A percentile compares a stretch with the other conserved stretches of the same genome.
These are phyloP conservation scores for Silene uniflora DNA, from an alignment of 148 eudicot genomes.

Conservation along the genomic window DNA sequence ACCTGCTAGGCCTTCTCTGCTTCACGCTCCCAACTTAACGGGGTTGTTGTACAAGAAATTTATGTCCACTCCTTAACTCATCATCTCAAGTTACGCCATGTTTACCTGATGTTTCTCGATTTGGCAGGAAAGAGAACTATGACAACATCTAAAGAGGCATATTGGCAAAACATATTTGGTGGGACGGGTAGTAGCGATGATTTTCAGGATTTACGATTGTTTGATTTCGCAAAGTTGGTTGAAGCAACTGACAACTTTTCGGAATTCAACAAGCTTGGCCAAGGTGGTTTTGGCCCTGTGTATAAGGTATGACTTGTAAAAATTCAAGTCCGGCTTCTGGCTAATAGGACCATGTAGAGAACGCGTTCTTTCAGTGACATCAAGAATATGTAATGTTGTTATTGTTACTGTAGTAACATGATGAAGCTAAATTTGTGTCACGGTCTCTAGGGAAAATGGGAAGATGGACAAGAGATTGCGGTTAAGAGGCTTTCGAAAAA, in stretches of 20 bases:
- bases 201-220: slow-evolving; percentile 27
- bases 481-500: slow-evolving; percentile 32
- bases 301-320: slow-evolving; percentile 17
- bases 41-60: too few species aligned
- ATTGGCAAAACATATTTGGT: background rate
- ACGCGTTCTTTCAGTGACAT: too few species aligned
- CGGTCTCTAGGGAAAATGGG: slow-evolving; percentile 24
- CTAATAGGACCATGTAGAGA: too few species aligned
- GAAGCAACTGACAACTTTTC: slow-evolving; percentile 31
- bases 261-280: slow-evolving; percentile 35
- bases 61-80: too few species aligned
- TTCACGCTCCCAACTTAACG: too few species aligned
- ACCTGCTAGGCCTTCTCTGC: too few species aligned
- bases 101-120: slow-evolving; percentile 16
- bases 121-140: background rate
- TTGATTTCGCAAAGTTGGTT: slow-evolving; percentile 21
- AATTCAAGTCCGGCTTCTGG: too few species aligned
- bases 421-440: background rate
- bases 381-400: background rate
- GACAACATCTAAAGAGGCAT: background rate
- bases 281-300: slow-evolving; percentile 47
- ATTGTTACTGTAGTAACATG: background rate
- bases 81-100: slow-evolving; percentile 17
- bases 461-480: slow-evolving; percentile 32
- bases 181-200: background rate